Percentiles rank a stretch among this genome's conserved stretches.
These are phyloP conservation scores for Trichoderma sp. DNA, from an alignment of 2,329 filamentous ascomycete species.

Conservation along the genomic window DNA sequence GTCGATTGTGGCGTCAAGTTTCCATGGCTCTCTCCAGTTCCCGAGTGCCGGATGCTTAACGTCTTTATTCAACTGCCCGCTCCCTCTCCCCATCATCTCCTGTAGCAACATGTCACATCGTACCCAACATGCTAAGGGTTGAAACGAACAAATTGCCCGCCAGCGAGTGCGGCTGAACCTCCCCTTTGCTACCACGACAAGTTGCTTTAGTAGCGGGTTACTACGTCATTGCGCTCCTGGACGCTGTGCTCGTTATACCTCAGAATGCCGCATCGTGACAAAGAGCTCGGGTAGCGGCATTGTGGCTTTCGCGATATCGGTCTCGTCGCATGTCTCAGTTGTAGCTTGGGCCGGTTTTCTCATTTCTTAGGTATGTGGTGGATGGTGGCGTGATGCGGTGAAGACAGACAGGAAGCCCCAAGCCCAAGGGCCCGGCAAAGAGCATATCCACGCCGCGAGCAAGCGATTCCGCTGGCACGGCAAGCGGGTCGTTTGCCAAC, in stretches of 20 bases:
- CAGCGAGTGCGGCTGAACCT: not conserved
- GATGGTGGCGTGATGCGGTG: conserved; percentile 2
- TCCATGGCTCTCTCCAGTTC: not conserved
- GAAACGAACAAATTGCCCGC: not conserved
- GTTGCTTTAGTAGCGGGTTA: not conserved
- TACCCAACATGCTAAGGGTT: not conserved
- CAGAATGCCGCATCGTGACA: not conserved
- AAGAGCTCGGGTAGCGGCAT: conserved; percentile 12
- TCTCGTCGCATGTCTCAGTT: conserved; percentile 5
- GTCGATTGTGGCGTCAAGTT: not conserved
- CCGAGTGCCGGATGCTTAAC: not conserved
- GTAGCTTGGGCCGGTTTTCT: not conserved
- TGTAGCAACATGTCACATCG: not conserved
- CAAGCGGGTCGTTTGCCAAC: conserved; percentile 6
- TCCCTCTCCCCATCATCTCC: not conserved
- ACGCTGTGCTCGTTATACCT: not conserved
- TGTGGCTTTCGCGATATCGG: conserved; percentile 11
- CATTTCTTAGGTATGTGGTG: not conserved
- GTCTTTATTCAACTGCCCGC: not conserved
- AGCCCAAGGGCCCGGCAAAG: not conserved
- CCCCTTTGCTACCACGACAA: not conserved
- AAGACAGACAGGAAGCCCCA: not conserved
- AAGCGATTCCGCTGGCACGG: not conserved
- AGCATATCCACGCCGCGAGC: not conserved
- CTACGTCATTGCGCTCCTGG: conserved; percentile 8